Conservation (phyloP, 805 yeast species). For the Metschnikowia vanudenii region DNA sequence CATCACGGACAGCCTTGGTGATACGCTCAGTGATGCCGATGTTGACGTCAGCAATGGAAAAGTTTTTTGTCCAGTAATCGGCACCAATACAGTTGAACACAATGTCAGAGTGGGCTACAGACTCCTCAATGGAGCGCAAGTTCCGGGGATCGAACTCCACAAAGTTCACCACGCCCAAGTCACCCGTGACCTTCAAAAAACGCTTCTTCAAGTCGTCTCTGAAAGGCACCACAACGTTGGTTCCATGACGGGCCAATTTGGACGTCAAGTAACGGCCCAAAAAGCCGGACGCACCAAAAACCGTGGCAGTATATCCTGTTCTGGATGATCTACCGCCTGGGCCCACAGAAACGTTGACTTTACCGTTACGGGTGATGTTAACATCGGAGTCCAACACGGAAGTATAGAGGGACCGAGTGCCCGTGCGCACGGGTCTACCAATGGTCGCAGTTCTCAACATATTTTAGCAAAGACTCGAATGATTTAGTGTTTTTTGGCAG, state of each 20-base stretch:
- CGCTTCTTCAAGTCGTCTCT: slow-evolving; percentile 77
- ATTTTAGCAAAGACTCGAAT: neutral
- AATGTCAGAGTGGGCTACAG: slow-evolving; percentile 78
- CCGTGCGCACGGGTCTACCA: slow-evolving; percentile 17
- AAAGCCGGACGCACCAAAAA: slow-evolving; percentile 80
- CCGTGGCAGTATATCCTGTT: slow-evolving; percentile 86
- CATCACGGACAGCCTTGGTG: slow-evolving; percentile 67
- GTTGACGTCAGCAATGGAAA: slow-evolving; percentile 78
- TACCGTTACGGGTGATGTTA: slow-evolving; percentile 72
- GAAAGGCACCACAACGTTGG: slow-evolving; percentile 72
- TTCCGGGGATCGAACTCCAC: slow-evolving; percentile 83
- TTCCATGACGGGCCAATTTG: slow-evolving; percentile 80
- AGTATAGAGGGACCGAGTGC: slow-evolving; percentile 36
- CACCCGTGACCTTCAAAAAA: slow-evolving; percentile 79
- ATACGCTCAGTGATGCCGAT: slow-evolving; percentile 77
- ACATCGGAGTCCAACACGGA: slow-evolving; percentile 54
- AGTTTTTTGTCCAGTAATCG: slow-evolving; percentile 73
- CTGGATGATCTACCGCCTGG: slow-evolving; percentile 81
- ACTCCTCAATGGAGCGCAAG: slow-evolving; percentile 67
- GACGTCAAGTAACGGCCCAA: slow-evolving; percentile 71
- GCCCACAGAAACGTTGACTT: slow-evolving; percentile 69
- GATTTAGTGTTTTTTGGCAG: neutral
- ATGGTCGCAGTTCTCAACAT: slow-evolving; percentile 28
- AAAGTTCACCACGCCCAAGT: slow-evolving; percentile 81
- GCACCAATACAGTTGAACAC: slow-evolving; percentile 80